Evolutionary conservation across 225 moss, liverwort and hornwort genomes (phyloP).

Genomic region (Physcomitrium patens): DNA sequence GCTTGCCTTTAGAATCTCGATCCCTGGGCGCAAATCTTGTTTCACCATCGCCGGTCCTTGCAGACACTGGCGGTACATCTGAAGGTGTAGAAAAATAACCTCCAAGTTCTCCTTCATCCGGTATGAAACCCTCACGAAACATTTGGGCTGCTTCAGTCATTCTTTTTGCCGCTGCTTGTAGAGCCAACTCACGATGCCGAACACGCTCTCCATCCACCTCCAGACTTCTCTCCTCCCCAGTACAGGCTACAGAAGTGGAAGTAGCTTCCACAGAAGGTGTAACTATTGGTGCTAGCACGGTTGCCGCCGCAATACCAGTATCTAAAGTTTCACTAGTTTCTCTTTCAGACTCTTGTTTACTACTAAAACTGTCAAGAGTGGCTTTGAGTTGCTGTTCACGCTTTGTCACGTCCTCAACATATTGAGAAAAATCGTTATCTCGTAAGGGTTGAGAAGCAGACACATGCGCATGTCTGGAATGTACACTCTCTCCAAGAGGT

Average conservation of each 20-base stretch:
- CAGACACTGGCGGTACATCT: slow-evolving; percentile 33
- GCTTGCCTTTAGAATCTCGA: slow-evolving; percentile 44
- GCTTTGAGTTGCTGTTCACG: slow-evolving; percentile 60
- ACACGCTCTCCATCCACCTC: slow-evolving; percentile 92
- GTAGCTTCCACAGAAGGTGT: slow-evolving; percentile 21
- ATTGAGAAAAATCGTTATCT: slow-evolving; percentile 26
- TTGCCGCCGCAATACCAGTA: slow-evolving; percentile 20
- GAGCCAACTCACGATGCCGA: slow-evolving; percentile 78
- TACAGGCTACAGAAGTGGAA: slow-evolving; percentile 29
- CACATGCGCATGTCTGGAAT: slow-evolving; percentile 17
- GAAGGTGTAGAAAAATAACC: slow-evolving; percentile 66
- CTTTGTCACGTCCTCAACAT: slow-evolving; percentile 40
- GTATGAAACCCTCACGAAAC: slow-evolving; percentile 80
- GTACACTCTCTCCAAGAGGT: slow-evolving; percentile 28
- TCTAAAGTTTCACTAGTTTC: slow-evolving; percentile 21
- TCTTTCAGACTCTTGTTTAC: slow-evolving; percentile 32
- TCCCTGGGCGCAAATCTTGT: slow-evolving; percentile 33
- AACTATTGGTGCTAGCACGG: slow-evolving; percentile 23
- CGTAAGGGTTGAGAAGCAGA: slow-evolving; percentile 24
- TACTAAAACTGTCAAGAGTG: slow-evolving; percentile 42
- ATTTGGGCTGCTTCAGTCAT: slow-evolving; percentile 91
- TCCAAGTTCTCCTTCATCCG: slow-evolving; percentile 61
- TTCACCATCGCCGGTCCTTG: slow-evolving; percentile 22
- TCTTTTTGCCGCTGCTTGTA: slow-evolving; percentile 93
- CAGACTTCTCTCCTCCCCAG: slow-evolving; percentile 50